A percentile compares a stretch with the other conserved stretches of the same genome.
phyloP scores from a whole-genome alignment of 768 basidiomycete species.

The Boletus reticuloceps region DNA sequence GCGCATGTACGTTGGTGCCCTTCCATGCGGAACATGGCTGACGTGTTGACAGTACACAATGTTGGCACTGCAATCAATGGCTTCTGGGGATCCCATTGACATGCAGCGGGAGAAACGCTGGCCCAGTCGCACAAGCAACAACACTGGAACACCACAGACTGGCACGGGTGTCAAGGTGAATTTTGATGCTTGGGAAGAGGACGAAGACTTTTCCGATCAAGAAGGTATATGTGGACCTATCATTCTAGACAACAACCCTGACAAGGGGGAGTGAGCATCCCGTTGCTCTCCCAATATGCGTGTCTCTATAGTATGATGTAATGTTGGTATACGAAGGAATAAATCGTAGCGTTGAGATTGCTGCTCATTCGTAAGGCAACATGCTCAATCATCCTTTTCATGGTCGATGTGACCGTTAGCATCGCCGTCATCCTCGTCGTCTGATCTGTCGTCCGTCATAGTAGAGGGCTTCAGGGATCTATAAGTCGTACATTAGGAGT shows the following conservation, averaged over 20 bases:
- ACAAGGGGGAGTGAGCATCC: background rate
- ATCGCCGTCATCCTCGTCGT: constrained; percentile 62
- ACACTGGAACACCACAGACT: constrained; percentile 19
- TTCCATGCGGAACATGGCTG: background rate
- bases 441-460: constrained; percentile 75
- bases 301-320: constrained; percentile 5
- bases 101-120: constrained; percentile 75
- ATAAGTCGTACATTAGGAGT: constrained; percentile 5
- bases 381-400: constrained; percentile 31
- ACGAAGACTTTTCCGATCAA: constrained; percentile 45
- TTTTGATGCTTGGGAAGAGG: constrained; percentile 60
- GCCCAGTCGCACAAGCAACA: constrained; percentile 55
- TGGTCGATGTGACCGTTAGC: constrained; percentile 27
- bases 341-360: constrained; percentile 1
- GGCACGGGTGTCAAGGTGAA: constrained; percentile 46
- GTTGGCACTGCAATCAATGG: constrained; percentile 65
- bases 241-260: constrained; percentile 1
- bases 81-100: constrained; percentile 68
- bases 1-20: constrained; percentile 55
- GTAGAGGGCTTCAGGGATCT: constrained; percentile 52
- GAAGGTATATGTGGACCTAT: constrained; percentile 37
- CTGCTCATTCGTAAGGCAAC: constrained; percentile 1
- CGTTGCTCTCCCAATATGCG: background rate
- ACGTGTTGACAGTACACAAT: constrained; percentile 61
- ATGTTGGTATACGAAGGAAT: constrained; percentile 5